These are phyloP conservation scores for Metschnikowia cubensis DNA, from an alignment of 805 yeast species.

Conservation along the genomic window DNA sequence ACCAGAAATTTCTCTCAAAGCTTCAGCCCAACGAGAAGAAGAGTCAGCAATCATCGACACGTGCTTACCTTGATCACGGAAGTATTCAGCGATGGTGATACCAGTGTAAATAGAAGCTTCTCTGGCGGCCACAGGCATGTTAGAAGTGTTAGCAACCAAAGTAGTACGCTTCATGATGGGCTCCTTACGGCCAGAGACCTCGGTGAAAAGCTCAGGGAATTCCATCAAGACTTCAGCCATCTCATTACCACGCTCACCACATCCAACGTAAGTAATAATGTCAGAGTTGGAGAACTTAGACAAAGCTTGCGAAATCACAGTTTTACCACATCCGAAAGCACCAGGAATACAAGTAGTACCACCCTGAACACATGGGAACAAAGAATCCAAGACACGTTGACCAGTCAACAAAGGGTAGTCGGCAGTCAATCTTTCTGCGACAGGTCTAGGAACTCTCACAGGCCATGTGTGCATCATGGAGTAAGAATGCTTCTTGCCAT, in stretches of 20 bases:
- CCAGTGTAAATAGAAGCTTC: conserved; percentile 99
- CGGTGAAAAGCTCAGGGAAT: conserved; percentile 96
- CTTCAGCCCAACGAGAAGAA: conserved; percentile 99
- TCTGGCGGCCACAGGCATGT: conserved; percentile 99
- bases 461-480: conserved; percentile 99
- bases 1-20: conserved; percentile 98
- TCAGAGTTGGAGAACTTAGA: conserved; percentile 98
- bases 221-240: conserved; percentile 99
- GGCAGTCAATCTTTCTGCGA: conserved; percentile 88
- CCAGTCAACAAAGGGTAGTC: conserved; percentile 96
- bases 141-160: conserved; percentile 96
- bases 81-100: conserved; percentile 96
- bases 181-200: conserved; percentile 87
- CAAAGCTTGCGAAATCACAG: conserved; percentile 95
- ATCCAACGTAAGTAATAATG: conserved; percentile 89
- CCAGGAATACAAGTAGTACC: conserved; percentile 99
- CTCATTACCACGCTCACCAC: conserved; percentile 97
- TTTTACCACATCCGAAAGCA: conserved; percentile 99
- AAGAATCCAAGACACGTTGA: conserved; percentile 96
- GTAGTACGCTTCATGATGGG: conserved; percentile 99
- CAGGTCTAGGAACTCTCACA: conserved; percentile 99
- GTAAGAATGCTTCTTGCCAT: conserved; percentile 75
- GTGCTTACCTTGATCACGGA: conserved; percentile 99
- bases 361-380: conserved; percentile 99
- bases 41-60: conserved; percentile 99